phyloP scores from a whole-genome alignment of 208 protist species.

The Trypanosoma caninum region DNA sequence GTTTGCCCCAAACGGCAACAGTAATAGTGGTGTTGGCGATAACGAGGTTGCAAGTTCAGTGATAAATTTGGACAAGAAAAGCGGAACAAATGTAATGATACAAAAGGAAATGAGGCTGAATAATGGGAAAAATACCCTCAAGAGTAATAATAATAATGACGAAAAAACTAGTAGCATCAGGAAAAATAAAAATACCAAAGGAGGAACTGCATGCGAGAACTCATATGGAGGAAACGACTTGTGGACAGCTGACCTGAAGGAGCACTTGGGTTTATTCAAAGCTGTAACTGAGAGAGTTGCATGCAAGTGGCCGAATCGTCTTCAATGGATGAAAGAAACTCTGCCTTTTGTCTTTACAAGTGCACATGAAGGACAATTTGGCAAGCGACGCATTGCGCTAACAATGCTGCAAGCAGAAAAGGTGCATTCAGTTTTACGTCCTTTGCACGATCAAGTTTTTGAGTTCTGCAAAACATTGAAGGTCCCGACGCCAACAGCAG shows the following conservation, averaged over 20 bases:
- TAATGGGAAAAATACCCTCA: no score
- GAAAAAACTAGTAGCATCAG: not conserved
- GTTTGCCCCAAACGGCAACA: not conserved
- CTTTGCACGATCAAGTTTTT: constrained; percentile 43
- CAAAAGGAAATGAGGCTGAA: no score
- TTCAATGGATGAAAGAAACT: not conserved
- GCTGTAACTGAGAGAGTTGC: constrained; percentile 33
- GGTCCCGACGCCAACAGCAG: constrained; percentile 32
- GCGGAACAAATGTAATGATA: no score
- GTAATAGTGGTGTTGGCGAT: not conserved
- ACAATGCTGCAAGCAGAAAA: constrained; percentile 26
- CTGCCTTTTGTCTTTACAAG: constrained; percentile 9
- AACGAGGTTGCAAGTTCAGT: not conserved
- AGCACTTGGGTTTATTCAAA: constrained; percentile 44
- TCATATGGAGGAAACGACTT: constrained; percentile 25
- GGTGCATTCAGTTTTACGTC: constrained; percentile 17
- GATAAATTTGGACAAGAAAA: not conserved
- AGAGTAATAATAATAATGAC: not conserved
- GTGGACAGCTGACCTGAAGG: constrained; percentile 51
- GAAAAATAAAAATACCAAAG: constrained; percentile 9
- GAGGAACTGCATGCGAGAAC: not conserved
- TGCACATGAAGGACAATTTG: not conserved
- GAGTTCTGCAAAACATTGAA: constrained; percentile 42
- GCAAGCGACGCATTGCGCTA: constrained; percentile 35
- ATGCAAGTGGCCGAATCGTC: constrained; percentile 30